These are phyloP conservation scores for Aspergillus sergii DNA, from an alignment of 2,329 filamentous ascomycete species.

Conservation along the genomic window DNA sequence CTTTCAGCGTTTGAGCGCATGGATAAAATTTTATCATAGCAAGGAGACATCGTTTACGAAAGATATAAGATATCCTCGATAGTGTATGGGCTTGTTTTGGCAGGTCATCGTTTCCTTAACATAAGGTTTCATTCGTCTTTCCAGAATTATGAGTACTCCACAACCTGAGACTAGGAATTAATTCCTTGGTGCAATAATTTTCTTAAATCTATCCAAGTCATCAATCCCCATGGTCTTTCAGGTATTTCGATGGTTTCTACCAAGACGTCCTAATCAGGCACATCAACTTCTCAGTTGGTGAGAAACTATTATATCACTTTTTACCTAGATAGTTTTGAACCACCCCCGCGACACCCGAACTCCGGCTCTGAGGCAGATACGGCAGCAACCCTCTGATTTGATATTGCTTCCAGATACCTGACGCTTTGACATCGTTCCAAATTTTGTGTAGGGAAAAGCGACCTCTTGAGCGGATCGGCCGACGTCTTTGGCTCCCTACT, in stretches of 20 bases:
- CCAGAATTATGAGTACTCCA: not conserved
- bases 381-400: not conserved
- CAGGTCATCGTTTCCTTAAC: not conserved
- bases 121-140: not conserved
- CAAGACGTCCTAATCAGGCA: not conserved
- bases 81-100: not conserved
- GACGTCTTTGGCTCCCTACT: constrained; percentile 13
- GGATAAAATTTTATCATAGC: not conserved
- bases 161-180: not conserved
- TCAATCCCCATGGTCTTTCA: not conserved
- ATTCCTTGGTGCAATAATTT: not conserved
- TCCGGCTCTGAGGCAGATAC: not conserved
- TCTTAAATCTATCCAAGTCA: too few relatives aligned
- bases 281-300: constrained; percentile 10
- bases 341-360: not conserved
- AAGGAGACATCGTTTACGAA: not conserved
- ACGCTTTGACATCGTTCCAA: constrained; percentile 11
- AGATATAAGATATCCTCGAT: not conserved
- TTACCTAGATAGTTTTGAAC: not conserved
- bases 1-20: not conserved
- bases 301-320: not conserved
- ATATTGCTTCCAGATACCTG: constrained; percentile 1
- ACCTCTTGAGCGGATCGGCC: constrained; percentile 12
- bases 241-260: not conserved
- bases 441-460: constrained; percentile 14